These are phyloP conservation scores for Pseudonitzschia pungens DNA, from an alignment of 108 stramenopile genomes.

Conservation along the genomic window DNA sequence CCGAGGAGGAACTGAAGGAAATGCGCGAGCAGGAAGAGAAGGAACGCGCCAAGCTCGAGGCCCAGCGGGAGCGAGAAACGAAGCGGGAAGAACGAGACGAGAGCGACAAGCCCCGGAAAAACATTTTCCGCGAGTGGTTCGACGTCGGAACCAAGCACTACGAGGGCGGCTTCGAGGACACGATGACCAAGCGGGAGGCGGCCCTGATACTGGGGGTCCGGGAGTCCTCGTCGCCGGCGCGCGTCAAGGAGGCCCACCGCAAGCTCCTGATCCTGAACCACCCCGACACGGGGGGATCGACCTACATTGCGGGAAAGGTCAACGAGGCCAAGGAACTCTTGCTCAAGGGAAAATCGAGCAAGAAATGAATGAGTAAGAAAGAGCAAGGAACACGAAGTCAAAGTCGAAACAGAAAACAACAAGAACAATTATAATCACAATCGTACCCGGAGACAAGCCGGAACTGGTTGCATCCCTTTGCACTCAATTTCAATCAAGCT, in stretches of 20 bases:
- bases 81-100: not conserved
- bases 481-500: too few species aligned
- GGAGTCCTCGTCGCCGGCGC: conserved; percentile 81
- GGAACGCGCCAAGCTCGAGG: conserved; percentile 14
- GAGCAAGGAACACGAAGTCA: not conserved
- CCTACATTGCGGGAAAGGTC: conserved; percentile 93
- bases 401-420: too few species aligned
- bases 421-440: too few species aligned
- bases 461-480: too few species aligned
- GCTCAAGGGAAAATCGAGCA: conserved; percentile 72
- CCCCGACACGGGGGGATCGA: conserved; percentile 98
- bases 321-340: conserved; percentile 99
- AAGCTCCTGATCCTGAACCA: conserved; percentile 95
- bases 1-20: conserved; percentile 36
- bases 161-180: conserved; percentile 98
- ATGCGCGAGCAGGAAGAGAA: conserved; percentile 33
- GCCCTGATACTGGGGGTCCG: conserved; percentile 97
- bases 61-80: conserved; percentile 22
- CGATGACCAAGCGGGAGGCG: conserved; percentile 97
- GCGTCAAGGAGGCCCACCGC: conserved; percentile 97
- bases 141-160: conserved; percentile 88
- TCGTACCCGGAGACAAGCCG: too few species aligned
- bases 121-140: conserved; percentile 83
- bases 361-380: conserved; percentile 7
- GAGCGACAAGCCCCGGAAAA: conserved; percentile 48